Base-by-base conservation (phyloP, 768 basidiomycete species). In the Hygrocybe punicea region DNA sequence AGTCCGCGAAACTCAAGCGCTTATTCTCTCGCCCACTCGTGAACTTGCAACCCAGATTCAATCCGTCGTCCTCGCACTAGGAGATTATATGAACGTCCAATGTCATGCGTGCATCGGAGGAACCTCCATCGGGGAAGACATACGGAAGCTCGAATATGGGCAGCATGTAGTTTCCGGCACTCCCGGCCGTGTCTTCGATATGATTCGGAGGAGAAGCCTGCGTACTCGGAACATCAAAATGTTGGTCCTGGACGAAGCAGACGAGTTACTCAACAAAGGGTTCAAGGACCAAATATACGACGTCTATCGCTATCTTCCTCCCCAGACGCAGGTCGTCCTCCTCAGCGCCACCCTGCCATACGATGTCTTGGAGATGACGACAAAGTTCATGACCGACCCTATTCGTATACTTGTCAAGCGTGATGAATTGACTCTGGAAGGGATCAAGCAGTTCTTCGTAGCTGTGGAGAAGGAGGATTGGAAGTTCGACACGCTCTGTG, bases 281-380 rank as follows among this genome's bases (percentile, higher is more conserved):
- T 98, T 99, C 86, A 96, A 94, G 75, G 95, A 99, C 71, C 94
- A 98, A 76, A 98, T 98, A 69, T 98, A 98, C 77, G 96, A 99
- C 73, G 91, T 98, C 59, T 98, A 97, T 74, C 90, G 94, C 61
- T 95, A 95, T 70, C 88, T 98, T 40, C 96, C 96, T 29, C 94
- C 94, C 24, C 93, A 93, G 51, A 98, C 94, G 5, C 96, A 98
- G 73, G 96, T 98, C 46, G 94, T 99, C 45, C 81, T 98, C 47
- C 83, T 99, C 61, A 96, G 94, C 67, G 94, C 96, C 44, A 98
- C 95, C 24, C 81, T 98, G 60, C 96, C 96, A 9, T 89, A 93
- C 70, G 96, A 99, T 67, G 95, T 99, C 40, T 73, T 98, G 71
- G 96, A 98, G 77, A 97, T 98, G 91, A 98, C 96, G 17, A 97